phyloP scores from a whole-genome alignment of 805 yeast genomes.

The Wickerhamomyces strasburgensis region DNA sequence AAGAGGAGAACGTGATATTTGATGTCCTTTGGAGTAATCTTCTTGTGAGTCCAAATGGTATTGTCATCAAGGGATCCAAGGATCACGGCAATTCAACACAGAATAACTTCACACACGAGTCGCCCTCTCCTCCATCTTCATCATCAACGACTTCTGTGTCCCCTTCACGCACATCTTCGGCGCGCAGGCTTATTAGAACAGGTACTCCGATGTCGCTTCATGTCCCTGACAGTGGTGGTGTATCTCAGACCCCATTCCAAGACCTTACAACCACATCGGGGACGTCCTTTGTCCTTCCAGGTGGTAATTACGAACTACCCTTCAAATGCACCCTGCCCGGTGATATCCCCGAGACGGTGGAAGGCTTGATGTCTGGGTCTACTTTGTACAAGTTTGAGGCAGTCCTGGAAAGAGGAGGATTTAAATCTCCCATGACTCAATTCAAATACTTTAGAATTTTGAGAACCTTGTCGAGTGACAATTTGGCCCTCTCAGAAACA shows the following conservation, averaged over 20 bases:
- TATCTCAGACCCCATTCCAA: constrained; percentile 31
- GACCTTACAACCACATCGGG: constrained; percentile 21
- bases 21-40: constrained; percentile 73
- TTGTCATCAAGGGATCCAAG: constrained; percentile 6
- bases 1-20: constrained; percentile 54
- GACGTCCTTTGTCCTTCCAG: constrained; percentile 38
- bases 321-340: constrained; percentile 82
- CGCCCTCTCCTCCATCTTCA: constrained; percentile 4
- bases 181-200: constrained; percentile 18
- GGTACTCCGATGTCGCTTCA: constrained; percentile 23
- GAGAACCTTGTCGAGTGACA: constrained; percentile 77
- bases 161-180: not conserved
- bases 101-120: not conserved
- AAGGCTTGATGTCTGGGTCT: constrained; percentile 79
- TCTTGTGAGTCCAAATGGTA: constrained; percentile 29
- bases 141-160: constrained; percentile 3
- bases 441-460: constrained; percentile 68
- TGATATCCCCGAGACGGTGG: constrained; percentile 73
- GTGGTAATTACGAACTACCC: constrained; percentile 84
- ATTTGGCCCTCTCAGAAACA: constrained; percentile 69
- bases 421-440: constrained; percentile 41
- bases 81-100: not conserved
- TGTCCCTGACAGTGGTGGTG: constrained; percentile 27
- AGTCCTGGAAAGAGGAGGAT: constrained; percentile 59
- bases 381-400: constrained; percentile 70